Conservation (phyloP, 257 asterid genomes). For the Apocynum venetum region DNA sequence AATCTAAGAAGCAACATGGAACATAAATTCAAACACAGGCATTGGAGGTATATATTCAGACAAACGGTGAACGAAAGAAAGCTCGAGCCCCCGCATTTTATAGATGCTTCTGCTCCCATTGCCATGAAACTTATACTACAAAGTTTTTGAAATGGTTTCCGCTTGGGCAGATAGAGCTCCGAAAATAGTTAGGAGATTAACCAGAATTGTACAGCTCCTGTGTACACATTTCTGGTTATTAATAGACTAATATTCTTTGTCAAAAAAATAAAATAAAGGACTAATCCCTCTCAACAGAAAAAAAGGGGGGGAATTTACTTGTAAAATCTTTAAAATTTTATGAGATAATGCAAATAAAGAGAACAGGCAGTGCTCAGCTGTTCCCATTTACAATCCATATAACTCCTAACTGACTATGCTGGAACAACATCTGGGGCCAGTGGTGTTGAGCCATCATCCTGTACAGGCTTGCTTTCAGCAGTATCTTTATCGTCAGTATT, state of each 20-base stretch:
- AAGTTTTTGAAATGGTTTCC: neutral
- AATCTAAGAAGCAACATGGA: too few species aligned
- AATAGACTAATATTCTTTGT: too few species aligned
- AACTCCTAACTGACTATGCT: slow-evolving; percentile 11
- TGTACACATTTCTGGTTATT: too few species aligned
- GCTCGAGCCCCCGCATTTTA: too few species aligned
- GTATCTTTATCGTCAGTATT: slow-evolving; percentile 18
- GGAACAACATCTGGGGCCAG: slow-evolving; percentile 48
- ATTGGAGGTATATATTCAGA: too few species aligned
- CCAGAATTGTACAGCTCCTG: neutral
- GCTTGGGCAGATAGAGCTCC: too few species aligned
- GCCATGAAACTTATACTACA: neutral
- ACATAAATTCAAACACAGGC: too few species aligned
- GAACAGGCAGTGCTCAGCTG: slow-evolving; percentile 10
- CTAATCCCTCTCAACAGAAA: too few species aligned
- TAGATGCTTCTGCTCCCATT: too few species aligned
- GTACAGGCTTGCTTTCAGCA: slow-evolving; percentile 23
- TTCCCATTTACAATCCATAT: slow-evolving; percentile 20
- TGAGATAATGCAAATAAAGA: slow-evolving; percentile 8
- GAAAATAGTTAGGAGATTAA: neutral
- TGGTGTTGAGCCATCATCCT: slow-evolving; percentile 42
- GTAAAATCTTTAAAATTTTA: slow-evolving; percentile 1
- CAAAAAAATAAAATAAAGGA: too few species aligned
- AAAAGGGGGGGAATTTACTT: neutral
- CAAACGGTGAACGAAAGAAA: too few species aligned